Base-by-base conservation (phyloP, 2,329 filamentous ascomycete species). In the Colletotrichum aenigma region DNA sequence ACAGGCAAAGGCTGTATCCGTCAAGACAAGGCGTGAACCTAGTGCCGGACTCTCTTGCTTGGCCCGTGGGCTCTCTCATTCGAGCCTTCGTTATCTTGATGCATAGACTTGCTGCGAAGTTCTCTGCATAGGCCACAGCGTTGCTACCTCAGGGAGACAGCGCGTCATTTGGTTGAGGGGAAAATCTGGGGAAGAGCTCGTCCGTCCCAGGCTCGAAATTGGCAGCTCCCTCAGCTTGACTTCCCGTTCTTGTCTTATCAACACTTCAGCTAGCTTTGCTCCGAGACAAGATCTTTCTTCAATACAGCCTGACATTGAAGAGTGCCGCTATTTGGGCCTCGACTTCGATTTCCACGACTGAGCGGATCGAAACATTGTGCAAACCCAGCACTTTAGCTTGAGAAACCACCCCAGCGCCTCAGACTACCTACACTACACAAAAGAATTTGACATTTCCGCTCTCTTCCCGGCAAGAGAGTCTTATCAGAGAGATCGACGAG, bases 401-500 rank as follows among this genome's bases (percentile, higher is more conserved):
- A 64, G 64, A 69, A 65, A 74, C 21, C 18, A 16, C 9, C 64
- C 58, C 13, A 15, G 48, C 58, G 64, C 36, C 58, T 61, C 56
- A 34, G 28, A 61, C 32, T 26, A 48, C 70, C 30, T 58, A 52
- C 48, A 9, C 48, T 65, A 61, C 60, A 76, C 43, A 18, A 75
- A 66, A 12, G 38, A 75, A 66, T 76, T 66, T 58, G 66, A 71
- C 74, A 75, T 76, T 75, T 71, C 66, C 74, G 66, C 21, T 21
- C 16, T 71, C 65, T 38, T 60, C 71, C 74, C 32, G 60, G 4
- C 48, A 55, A 36, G 7, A 52, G 5, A 61, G 16, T 58, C 60
- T 75, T 76, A 71, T 76, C 71, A 66, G 71, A 58, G 38, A 76
- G 74, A 76, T 76, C 74, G 71, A 75, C 71, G 32, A 52, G 48